These are phyloP conservation scores for Amanita phalloides DNA, from an alignment of 768 basidiomycete species.

Conservation along the genomic window DNA sequence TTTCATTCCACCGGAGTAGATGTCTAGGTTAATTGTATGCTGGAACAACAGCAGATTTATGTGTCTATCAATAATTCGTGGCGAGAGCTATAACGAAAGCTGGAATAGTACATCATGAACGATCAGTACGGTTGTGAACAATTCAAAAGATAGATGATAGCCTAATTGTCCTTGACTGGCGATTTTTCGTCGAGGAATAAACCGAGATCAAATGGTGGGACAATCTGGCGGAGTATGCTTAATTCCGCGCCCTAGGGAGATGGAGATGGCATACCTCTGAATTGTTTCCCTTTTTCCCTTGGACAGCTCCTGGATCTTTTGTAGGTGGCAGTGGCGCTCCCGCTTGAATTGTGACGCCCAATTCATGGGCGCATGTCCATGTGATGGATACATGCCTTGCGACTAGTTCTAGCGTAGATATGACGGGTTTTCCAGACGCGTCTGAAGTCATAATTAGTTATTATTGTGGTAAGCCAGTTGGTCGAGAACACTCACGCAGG, in stretches of 20 bases:
- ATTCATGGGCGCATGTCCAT: slow-evolving; percentile 46
- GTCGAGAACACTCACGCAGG: slow-evolving; percentile 43
- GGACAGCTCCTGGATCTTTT: slow-evolving; percentile 10
- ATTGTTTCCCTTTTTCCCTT: slow-evolving; percentile 12
- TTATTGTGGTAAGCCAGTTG: neutral
- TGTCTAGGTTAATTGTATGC: neutral
- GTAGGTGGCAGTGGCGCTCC: slow-evolving; percentile 37
- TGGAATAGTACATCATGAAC: neutral
- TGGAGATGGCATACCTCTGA: slow-evolving; percentile 1
- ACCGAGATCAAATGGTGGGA: slow-evolving; percentile 45
- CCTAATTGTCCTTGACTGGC: neutral
- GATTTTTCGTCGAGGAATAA: slow-evolving; percentile 38
- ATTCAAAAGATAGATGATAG: neutral
- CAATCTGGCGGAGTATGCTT: slow-evolving; percentile 19
- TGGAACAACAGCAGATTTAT: slow-evolving; percentile 2
- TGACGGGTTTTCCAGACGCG: slow-evolving; percentile 5
- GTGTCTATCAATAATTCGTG: neutral
- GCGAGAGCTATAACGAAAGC: neutral
- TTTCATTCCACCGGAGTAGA: slow-evolving; percentile 59
- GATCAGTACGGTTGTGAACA: neutral
- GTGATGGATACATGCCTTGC: slow-evolving; percentile 56
- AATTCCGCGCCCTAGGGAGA: neutral
- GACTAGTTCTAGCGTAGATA: slow-evolving; percentile 53
- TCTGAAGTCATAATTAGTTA: neutral
- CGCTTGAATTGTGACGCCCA: slow-evolving; percentile 33